Base-by-base conservation (phyloP, 2,329 filamentous ascomycete genomes). In the Pseudopyrenochaeta lycopersici region DNA sequence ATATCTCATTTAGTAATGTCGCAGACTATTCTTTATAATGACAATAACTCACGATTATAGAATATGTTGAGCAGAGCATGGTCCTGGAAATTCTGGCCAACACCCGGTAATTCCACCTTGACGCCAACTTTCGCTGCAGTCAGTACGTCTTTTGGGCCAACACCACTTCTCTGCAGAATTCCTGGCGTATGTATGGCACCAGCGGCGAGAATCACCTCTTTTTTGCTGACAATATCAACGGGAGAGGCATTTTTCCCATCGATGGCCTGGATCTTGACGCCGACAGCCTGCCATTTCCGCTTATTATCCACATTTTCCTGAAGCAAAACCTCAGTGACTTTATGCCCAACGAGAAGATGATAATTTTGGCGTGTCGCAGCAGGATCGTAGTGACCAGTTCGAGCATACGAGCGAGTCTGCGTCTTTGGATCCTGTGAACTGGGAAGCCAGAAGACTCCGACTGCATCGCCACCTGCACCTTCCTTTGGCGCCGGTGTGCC, bases 351-450 rank as follows among this genome's bases (percentile, higher is more conserved):
- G 1, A 68, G 48, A 2, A 72, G 33, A 41, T 69, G 62, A 27
- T 64, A 62, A 44, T 73, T 75, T 5, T 54, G 23, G 7, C 70
- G 48, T 6, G 49, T 23, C 4, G 49, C 32, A 15, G 66, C 52
- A 4, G 61, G 56, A 38, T 71, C 63, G 23, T 72, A 70, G 53
- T 74, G 68, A 1, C 66, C 69, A 12, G 49, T 56, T 21, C 63
- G 49, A 11, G 70, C 64, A 23, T 67, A 67, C 1, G 64, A 68
- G 38, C 72, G 55, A 7, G 63, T 69, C 42, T 66, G 52, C 12
- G 50, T 62, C 27, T 40, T 40, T 12, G 53, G 53, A 54, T 48
- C 49, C 30, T 51, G 39, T 4, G 56, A 54, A 18, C 46, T 43
- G 6, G 62, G 56, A n/a, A 55, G 17, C 54, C 57, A 64, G 32